Evolutionary conservation across 345 rosid genomes (phyloP).

Genomic region (Arabidopsis arenosa): DNA sequence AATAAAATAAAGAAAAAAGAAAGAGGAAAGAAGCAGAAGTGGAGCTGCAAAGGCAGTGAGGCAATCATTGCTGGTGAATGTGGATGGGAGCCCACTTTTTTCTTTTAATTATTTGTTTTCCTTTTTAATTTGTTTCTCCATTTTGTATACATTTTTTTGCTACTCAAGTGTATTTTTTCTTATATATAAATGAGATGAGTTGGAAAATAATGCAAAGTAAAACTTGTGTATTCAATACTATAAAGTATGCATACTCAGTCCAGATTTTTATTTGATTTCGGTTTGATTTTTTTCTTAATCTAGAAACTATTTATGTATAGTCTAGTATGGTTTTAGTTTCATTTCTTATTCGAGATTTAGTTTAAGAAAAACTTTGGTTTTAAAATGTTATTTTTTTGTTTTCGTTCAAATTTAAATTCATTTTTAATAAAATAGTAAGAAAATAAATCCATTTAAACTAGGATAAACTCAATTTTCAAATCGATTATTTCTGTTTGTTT

Average conservation of each 20-base stretch:
- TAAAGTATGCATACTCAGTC: background rate
- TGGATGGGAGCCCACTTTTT: conserved; percentile 52
- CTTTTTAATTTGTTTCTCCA: conserved; percentile 9
- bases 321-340: background rate
- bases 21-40: conserved; percentile 41
- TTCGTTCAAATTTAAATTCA: too few relatives aligned
- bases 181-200: conserved; percentile 9
- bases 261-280: background rate
- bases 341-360: background rate
- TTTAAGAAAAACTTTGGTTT: background rate
- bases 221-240: background rate
- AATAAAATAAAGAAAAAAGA: conserved; percentile 27
- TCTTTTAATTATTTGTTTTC: conserved; percentile 36
- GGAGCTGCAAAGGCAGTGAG: conserved; percentile 50
- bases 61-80: conserved; percentile 53
- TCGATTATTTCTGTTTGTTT: too few relatives aligned
- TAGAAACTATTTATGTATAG: background rate
- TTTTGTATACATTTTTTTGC: background rate
- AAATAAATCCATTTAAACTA: too few relatives aligned
- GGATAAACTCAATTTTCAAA: too few relatives aligned
- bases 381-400: too few relatives aligned
- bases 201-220: conserved; percentile 14
- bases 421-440: too few relatives aligned
- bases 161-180: conserved; percentile 25
- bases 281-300: background rate